A percentile compares a stretch with the other conserved stretches of the same genome.
Evolutionary conservation across 768 basidiomycete genomes (phyloP).

Genomic region (Dentipellis fragilis): DNA sequence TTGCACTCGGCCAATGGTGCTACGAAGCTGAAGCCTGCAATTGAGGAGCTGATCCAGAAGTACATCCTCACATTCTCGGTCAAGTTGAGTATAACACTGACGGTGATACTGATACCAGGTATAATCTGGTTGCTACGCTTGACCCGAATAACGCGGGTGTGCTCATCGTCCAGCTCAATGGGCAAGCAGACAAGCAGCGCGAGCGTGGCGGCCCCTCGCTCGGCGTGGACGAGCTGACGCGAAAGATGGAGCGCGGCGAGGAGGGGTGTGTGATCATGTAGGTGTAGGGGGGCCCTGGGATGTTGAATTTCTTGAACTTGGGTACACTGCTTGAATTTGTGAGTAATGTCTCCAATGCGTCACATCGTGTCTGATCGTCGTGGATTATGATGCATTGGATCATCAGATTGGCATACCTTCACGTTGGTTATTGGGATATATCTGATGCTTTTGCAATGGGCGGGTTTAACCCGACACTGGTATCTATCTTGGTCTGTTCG

Average conservation of each 20-base stretch:
- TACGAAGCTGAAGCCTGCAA: conserved; percentile 87
- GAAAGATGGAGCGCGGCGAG: conserved; percentile 37
- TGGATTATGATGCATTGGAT: too few relatives aligned
- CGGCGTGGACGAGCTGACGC: conserved; percentile 46
- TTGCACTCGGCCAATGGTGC: conserved; percentile 68
- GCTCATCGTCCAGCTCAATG: conserved; percentile 63
- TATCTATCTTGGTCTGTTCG: too few relatives aligned
- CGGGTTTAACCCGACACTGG: too few relatives aligned
- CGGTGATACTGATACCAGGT: neutral
- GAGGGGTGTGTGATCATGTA: conserved; percentile 63
- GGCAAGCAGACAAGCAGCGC: conserved; percentile 7
- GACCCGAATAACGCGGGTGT: conserved; percentile 83
- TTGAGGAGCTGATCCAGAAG: conserved; percentile 81
- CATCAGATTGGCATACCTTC: too few relatives aligned
- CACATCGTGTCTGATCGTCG: too few relatives aligned
- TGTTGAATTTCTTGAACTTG: neutral
- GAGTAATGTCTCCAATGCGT: too few relatives aligned
- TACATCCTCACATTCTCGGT: conserved; percentile 18
- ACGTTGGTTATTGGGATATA: too few relatives aligned
- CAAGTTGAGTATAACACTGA: conserved; percentile 43
- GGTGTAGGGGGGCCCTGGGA: neutral
- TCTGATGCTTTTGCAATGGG: too few relatives aligned
- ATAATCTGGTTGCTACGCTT: conserved; percentile 41
- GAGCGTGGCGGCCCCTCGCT: conserved; percentile 28
- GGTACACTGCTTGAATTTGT: too few relatives aligned